Evolutionary conservation across 176 grass and related monocot genomes (phyloP).

Genomic region (Themeda triandra): DNA sequence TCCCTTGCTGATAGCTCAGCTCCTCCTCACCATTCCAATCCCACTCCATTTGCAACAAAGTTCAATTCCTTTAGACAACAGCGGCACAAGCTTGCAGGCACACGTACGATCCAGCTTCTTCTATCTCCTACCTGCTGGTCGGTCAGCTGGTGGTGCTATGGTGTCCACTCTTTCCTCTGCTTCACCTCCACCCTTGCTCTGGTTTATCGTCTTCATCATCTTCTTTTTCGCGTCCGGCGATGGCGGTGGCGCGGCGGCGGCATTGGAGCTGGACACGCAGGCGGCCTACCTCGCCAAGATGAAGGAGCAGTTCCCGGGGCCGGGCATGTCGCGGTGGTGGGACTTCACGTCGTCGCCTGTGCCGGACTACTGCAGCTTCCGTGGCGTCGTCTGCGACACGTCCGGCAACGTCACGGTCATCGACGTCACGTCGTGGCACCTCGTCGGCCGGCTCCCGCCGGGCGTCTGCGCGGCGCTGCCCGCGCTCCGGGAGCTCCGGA

Average conservation of each 20-base stretch:
- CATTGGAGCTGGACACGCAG: slow-evolving; percentile 42
- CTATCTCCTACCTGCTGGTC: background rate
- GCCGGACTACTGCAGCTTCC: slow-evolving; percentile 50
- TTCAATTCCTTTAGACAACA: background rate
- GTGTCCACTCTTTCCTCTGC: background rate
- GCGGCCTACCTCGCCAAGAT: slow-evolving; percentile 54
- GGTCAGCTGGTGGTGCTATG: slow-evolving; percentile 11
- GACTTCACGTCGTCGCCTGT: slow-evolving; percentile 36
- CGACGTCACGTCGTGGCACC: slow-evolving; percentile 70
- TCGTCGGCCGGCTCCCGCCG: slow-evolving; percentile 52
- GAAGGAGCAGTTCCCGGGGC: slow-evolving; percentile 62
- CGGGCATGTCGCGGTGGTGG: slow-evolving; percentile 80
- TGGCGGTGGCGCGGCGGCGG: background rate
- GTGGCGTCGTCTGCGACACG: slow-evolving; percentile 38
- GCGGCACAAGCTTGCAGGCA: background rate
- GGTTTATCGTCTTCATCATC: background rate
- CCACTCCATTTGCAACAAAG: background rate
- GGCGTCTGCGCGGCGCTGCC: slow-evolving; percentile 58
- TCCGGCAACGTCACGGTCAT: slow-evolving; percentile 50
- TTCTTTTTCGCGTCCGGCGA: background rate
- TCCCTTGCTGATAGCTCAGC: slow-evolving; percentile 14
- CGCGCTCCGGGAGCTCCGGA: slow-evolving; percentile 46
- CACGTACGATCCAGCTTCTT: background rate
- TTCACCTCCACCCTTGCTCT: slow-evolving; percentile 27
- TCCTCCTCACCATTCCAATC: slow-evolving; percentile 11